Evolutionary conservation across 352 stramenopile species (phyloP), one percentile per base, ranked within the genome.

Genomic region (Phytophthora meadii): DNA sequence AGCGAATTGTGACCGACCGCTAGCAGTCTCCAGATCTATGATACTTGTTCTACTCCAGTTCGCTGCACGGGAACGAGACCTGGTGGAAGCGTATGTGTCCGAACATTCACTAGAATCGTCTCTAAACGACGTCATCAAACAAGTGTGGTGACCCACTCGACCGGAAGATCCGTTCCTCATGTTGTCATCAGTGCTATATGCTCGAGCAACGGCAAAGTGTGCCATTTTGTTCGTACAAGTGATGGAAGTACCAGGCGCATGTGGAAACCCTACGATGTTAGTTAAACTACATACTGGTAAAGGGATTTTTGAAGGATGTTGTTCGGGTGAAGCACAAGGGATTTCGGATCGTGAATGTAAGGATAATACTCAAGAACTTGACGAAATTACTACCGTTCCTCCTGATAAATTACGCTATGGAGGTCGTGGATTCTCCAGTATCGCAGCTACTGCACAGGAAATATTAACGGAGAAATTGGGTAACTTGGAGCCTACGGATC

Each of bases 61-160:
- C 2, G 22, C 22, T 2, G 22, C 70, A 19, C 77, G 76, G 14
- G 84, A 93, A 63, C 78, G 82, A n/a, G 85, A 93, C 41, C 60
- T 91, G 28, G 82, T 93, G n/a, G n/a, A n/a, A n/a, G n/a, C n/a
- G n/a, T n/a, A n/a, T n/a, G n/a, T n/a, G 12, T 84, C 74, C 17
- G 81, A 92, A 37, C 84, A 94, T 70, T 69, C 75, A 56, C 72
- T 94, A 9, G 86, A 94, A 61, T 66, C 64, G 28, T 69, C 75
- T 8, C 72, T 94, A 1, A 94, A 92, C 48, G 77, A 90, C 11
- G 70, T 83, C 15, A 74, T 94, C 46, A 94, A n/a, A n/a, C n/a
- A n/a, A n/a, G n/a, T n/a, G n/a, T n/a, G n/a, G n/a, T n/a, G n/a
- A n/a, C n/a, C n/a, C 11, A 70, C 69, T 50, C 81, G 84, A 1